Evolutionary conservation across 768 basidiomycete species (phyloP).

Genomic region (Collybia nuda): DNA sequence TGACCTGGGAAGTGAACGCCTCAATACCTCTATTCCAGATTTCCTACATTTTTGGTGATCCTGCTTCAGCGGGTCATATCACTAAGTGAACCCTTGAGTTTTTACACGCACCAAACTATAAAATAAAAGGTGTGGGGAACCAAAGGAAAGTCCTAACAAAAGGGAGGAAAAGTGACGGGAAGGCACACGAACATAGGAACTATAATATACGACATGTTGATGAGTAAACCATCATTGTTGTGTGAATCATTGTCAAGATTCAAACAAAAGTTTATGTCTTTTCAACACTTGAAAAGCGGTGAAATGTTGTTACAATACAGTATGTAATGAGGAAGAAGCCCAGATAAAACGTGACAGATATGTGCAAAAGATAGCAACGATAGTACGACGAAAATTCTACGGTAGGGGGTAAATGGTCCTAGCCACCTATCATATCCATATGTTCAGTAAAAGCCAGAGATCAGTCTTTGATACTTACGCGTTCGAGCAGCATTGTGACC

Average conservation of each 20-base stretch:
- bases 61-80: no score
- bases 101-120: no score
- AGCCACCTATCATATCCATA: conserved; percentile 52
- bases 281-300: conserved; percentile 57
- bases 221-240: no score
- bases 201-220: no score
- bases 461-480: conserved; percentile 49
- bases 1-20: no score
- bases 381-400: conserved; percentile 66
- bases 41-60: no score
- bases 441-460: conserved; percentile 4
- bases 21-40: no score
- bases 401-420: conserved; percentile 69
- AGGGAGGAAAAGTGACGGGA: no score
- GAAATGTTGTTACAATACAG: conserved; percentile 84
- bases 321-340: conserved; percentile 63
- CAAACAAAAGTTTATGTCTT: conserved; percentile 13
- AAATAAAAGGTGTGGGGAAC: no score
- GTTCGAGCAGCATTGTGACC: conserved; percentile 81
- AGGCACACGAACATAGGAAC: no score
- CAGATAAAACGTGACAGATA: conserved; percentile 68
- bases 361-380: conserved; percentile 80
- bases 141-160: no score
- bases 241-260: conserved; percentile 1
- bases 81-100: no score